Conservation (phyloP, 495 filamentous ascomycete species). For the Penicillium egyptiacum region DNA sequence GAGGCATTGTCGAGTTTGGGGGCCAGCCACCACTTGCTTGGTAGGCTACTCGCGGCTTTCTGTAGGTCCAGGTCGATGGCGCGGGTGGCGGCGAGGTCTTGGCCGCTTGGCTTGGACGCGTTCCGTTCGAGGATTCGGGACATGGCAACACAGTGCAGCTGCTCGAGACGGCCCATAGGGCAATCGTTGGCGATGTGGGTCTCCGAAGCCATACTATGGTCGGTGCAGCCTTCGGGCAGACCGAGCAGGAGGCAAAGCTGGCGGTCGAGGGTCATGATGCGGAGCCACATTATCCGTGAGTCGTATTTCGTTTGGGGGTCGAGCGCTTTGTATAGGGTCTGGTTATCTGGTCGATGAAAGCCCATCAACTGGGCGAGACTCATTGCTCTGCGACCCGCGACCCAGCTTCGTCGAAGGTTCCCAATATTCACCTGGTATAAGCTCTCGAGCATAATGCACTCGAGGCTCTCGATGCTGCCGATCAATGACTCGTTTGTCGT, state of each 20-base stretch:
- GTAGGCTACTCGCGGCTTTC: constrained; percentile 28
- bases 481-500: constrained; percentile 10
- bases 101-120: constrained; percentile 8
- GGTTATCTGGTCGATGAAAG: constrained; percentile 30
- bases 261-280: constrained; percentile 38
- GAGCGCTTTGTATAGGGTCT: constrained; percentile 10
- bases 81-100: constrained; percentile 28
- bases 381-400: constrained; percentile 42
- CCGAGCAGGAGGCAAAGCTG: constrained; percentile 48
- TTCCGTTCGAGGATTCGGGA: constrained; percentile 49
- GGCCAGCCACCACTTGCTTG: constrained; percentile 35
- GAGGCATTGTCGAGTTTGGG: constrained; percentile 6
- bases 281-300: constrained; percentile 27
- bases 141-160: constrained; percentile 11
- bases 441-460: constrained; percentile 45
- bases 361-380: constrained; percentile 44
- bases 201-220: constrained; percentile 29
- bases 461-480: constrained; percentile 36
- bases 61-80: constrained; percentile 44
- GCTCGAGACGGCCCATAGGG: constrained; percentile 20
- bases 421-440: constrained; percentile 44
- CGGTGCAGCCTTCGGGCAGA: constrained; percentile 41
- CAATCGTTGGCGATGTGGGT: constrained; percentile 6
- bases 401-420: constrained; percentile 45
- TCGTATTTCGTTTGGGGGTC: constrained; percentile 15